A percentile compares a stretch with the other conserved stretches of the same genome.
Evolutionary conservation across 2,329 filamentous ascomycete genomes (phyloP).

Genomic region (Chaetomiaceae sp.): DNA sequence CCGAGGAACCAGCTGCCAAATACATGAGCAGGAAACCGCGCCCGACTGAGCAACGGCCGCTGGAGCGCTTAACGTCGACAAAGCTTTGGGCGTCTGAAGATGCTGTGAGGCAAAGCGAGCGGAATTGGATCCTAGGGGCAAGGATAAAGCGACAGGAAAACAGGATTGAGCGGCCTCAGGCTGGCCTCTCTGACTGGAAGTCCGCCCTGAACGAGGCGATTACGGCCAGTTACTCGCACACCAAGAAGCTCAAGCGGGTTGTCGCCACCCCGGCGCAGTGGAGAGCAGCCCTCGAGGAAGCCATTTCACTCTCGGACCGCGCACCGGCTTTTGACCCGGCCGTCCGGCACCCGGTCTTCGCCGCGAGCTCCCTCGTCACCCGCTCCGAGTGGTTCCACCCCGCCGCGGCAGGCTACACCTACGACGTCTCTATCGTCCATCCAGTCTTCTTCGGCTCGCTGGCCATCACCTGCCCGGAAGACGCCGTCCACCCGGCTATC

Average conservation of each 20-base stretch:
- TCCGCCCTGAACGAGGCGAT: conserved; percentile 7
- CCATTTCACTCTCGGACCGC: conserved; percentile 33
- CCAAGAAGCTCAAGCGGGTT: conserved; percentile 10
- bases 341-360: conserved; percentile 34
- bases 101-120: conserved; percentile 5
- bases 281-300: conserved; percentile 37
- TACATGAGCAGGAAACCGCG: conserved; percentile 30
- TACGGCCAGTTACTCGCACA: conserved; percentile 4
- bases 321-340: conserved; percentile 30
- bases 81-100: conserved; percentile 27
- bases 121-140: conserved; percentile 30
- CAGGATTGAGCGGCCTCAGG: background rate
- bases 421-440: conserved; percentile 30
- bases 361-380: conserved; percentile 26
- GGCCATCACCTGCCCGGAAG: conserved; percentile 22
- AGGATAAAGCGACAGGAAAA: background rate
- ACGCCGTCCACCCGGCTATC: conserved; percentile 28
- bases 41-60: conserved; percentile 23
- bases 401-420: conserved; percentile 31
- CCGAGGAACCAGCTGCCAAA: conserved; percentile 33
- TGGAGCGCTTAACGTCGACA: conserved; percentile 28
- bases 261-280: conserved; percentile 31
- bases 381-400: conserved; percentile 29
- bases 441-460: conserved; percentile 33
- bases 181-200: conserved; percentile 5